These are phyloP conservation scores for Cicer judaicum DNA, from an alignment of 306 rosid genomes.

Conservation along the genomic window DNA sequence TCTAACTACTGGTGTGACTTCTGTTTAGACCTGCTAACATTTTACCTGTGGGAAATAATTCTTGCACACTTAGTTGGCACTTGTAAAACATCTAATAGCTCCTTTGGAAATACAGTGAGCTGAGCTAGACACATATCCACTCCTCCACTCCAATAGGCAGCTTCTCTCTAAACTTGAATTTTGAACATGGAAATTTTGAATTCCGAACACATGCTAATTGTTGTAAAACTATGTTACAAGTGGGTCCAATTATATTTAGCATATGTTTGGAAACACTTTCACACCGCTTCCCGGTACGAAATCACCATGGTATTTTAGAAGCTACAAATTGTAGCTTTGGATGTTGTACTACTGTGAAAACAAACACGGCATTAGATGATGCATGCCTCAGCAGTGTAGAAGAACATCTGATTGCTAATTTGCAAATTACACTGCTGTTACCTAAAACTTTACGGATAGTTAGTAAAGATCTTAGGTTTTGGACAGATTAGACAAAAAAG, in stretches of 20 bases:
- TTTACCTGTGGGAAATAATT: background rate
- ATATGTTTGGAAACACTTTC: too few species aligned
- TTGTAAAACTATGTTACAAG: background rate
- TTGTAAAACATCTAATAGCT: background rate
- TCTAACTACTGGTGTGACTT: background rate
- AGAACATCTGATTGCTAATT: background rate
- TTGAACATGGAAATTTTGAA: too few species aligned
- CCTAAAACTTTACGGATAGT: background rate
- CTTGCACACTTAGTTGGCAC: background rate
- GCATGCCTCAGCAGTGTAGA: background rate
- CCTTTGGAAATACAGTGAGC: too few species aligned
- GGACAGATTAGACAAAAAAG: background rate
- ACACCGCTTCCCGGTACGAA: too few species aligned
- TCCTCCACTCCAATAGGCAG: too few species aligned
- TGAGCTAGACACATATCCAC: too few species aligned
- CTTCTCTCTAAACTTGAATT: too few species aligned
- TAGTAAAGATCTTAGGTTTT: background rate
- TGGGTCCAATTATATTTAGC: background rate
- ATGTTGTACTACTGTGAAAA: too few species aligned
- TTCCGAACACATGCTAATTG: too few species aligned
- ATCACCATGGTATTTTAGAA: too few species aligned
- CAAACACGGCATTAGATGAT: background rate
- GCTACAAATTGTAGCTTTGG: too few species aligned
- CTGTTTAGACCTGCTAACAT: background rate
- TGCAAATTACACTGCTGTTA: background rate